Conservation (phyloP, 257 asterid genomes). For the Fraxinus anomala region DNA sequence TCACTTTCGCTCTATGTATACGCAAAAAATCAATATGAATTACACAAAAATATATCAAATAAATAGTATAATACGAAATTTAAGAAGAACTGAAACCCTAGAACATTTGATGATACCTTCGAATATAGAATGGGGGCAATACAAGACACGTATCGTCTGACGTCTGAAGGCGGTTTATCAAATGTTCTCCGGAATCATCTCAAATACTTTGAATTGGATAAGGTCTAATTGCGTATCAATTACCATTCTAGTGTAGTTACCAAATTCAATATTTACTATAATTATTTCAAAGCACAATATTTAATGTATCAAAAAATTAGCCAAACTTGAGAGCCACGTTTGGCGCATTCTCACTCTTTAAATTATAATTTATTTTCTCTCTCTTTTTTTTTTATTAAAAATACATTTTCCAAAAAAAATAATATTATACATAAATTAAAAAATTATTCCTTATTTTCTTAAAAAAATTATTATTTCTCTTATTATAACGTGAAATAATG, state of each 20-base stretch:
- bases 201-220: conserved; percentile 25
- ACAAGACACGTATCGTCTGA: conserved; percentile 16
- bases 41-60: conserved; percentile 21
- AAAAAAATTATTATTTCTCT: too few species aligned
- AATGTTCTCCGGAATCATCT: conserved; percentile 29
- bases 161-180: conserved; percentile 28
- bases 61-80: conserved; percentile 17
- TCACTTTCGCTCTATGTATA: conserved; percentile 34
- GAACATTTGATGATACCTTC: conserved; percentile 26
- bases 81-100: conserved; percentile 41
- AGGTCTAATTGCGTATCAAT: conserved; percentile 20
- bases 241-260: neutral
- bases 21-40: conserved; percentile 16
- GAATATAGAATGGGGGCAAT: conserved; percentile 18
- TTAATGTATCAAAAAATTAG: too few species aligned
- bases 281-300: too few species aligned
- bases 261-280: neutral
- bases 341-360: too few species aligned
- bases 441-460: too few species aligned
- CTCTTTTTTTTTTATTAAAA: too few species aligned
- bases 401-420: too few species aligned
- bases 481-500: too few species aligned
- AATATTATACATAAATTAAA: too few species aligned
- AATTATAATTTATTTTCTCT: too few species aligned
- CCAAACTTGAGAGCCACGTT: too few species aligned